Conservation (phyloP, 805 yeast species). For the Starmerella bombi region DNA sequence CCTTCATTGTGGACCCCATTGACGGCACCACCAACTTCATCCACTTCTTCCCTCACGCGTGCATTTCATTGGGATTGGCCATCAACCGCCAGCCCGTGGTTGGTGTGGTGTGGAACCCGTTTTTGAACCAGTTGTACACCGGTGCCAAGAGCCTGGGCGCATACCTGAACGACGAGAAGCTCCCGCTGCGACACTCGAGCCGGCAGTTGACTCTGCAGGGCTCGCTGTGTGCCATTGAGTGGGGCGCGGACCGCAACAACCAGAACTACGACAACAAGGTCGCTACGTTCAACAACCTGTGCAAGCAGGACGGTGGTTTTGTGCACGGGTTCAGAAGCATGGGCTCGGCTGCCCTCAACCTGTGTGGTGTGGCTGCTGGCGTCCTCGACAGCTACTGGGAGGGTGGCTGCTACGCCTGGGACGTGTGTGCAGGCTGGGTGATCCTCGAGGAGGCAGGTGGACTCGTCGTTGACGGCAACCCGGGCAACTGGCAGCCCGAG, state of each 20-base stretch:
- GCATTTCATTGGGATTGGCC: slow-evolving; percentile 49
- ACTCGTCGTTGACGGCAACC: slow-evolving; percentile 40
- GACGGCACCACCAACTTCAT: slow-evolving; percentile 57
- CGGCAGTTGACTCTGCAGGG: slow-evolving; percentile 36
- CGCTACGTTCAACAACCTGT: slow-evolving; percentile 36
- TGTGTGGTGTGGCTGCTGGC: slow-evolving; percentile 47
- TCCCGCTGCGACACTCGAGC: slow-evolving; percentile 29
- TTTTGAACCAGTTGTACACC: slow-evolving; percentile 38
- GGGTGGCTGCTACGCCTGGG: slow-evolving; percentile 61
- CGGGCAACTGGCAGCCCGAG: slow-evolving; percentile 36
- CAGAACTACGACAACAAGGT: slow-evolving; percentile 39
- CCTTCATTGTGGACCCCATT: slow-evolving; percentile 52
- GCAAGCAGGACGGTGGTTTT: slow-evolving; percentile 41
- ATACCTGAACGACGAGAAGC: slow-evolving; percentile 34
- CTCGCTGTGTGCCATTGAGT: slow-evolving; percentile 45
- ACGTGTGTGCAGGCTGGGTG: slow-evolving; percentile 57
- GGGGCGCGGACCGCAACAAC: slow-evolving; percentile 48
- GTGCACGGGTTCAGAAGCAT: slow-evolving; percentile 49
- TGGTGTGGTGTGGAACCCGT: slow-evolving; percentile 59
- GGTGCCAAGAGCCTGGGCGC: slow-evolving; percentile 48
- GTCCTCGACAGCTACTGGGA: slow-evolving; percentile 52
- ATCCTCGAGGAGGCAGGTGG: slow-evolving; percentile 51
- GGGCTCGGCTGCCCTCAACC: slow-evolving; percentile 55
- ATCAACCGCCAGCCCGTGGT: slow-evolving; percentile 37
- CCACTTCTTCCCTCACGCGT: slow-evolving; percentile 48